Percentiles rank a stretch among this genome's conserved stretches.
Evolutionary conservation across 352 stramenopile genomes (phyloP).

Genomic region (Poterioochromonas sp.): DNA sequence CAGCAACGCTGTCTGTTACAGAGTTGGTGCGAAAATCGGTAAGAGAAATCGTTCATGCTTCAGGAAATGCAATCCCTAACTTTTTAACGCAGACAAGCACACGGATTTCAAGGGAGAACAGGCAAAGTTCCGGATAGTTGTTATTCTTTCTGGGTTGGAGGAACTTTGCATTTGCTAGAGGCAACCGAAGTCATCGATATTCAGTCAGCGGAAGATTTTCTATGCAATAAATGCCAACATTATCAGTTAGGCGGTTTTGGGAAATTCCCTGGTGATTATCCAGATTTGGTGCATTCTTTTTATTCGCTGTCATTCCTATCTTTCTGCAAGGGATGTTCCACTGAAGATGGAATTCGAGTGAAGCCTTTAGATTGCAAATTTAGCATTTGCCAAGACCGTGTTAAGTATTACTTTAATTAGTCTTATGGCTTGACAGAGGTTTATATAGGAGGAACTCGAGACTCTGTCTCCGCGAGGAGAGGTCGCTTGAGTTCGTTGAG

Average conservation of each 20-base stretch:
- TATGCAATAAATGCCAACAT: not conserved
- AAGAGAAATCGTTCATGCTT: constrained; percentile 30
- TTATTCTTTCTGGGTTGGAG: constrained; percentile 82
- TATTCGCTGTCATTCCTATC: constrained; percentile 76
- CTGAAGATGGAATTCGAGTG: not conserved
- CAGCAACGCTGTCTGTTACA: constrained; percentile 25
- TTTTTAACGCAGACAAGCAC: constrained; percentile 19
- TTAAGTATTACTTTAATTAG: too few relatives aligned
- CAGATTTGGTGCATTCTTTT: constrained; percentile 80
- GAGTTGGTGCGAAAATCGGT: constrained; percentile 37
- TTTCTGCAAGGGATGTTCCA: constrained; percentile 48
- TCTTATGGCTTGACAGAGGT: too few relatives aligned
- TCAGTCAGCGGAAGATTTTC: not conserved
- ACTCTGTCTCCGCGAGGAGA: too few relatives aligned
- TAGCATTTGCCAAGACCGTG: too few relatives aligned
- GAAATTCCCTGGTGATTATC: constrained; percentile 46
- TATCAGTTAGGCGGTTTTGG: constrained; percentile 63
- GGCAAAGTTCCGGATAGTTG: constrained; percentile 78
- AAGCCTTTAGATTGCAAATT: not conserved
- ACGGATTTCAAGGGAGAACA: constrained; percentile 71
- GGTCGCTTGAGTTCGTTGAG: too few relatives aligned
- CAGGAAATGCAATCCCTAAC: not conserved
- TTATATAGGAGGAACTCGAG: too few relatives aligned
- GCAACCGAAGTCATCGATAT: constrained; percentile 54
- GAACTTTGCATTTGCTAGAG: constrained; percentile 66